These are phyloP conservation scores for Orbilia quercus DNA, from an alignment of 2,329 filamentous ascomycete species.

Conservation along the genomic window DNA sequence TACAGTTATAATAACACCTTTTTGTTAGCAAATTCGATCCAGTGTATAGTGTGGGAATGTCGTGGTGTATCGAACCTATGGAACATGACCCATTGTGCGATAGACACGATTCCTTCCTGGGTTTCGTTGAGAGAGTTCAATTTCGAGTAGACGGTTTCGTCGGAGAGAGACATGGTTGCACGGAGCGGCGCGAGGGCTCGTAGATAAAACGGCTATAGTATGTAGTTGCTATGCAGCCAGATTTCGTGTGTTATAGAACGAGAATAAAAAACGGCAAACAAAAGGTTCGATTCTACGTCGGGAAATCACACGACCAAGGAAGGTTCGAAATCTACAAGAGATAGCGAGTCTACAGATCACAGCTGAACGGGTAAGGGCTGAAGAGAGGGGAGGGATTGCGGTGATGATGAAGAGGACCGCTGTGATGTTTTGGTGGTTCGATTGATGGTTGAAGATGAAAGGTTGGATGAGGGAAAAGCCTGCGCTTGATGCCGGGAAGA, in stretches of 20 bases:
- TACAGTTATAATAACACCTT: conserved; percentile 4
- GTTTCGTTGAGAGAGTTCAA: conserved; percentile 95
- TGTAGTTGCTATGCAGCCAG: too few species aligned
- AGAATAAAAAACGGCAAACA: neutral
- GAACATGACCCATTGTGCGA: conserved; percentile 99
- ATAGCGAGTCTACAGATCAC: conserved; percentile 29
- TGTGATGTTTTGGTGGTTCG: conserved; percentile 13
- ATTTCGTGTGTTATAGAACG: neutral
- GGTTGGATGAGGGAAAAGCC: conserved; percentile 38
- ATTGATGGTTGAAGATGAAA: too few species aligned
- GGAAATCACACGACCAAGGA: conserved; percentile 45
- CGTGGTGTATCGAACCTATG: conserved; percentile 75
- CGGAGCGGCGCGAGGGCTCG: neutral
- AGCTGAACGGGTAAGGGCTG: neutral
- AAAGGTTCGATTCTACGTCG: conserved; percentile 31
- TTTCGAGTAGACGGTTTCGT: conserved; percentile 94
- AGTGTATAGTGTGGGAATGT: conserved; percentile 19
- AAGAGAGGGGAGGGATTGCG: neutral
- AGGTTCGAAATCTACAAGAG: conserved; percentile 5
- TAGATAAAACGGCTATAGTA: too few species aligned
- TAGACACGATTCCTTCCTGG: conserved; percentile 94
- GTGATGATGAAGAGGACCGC: conserved; percentile 1
- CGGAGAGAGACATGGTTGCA: conserved; percentile 84
- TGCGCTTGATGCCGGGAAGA: conserved; percentile 34
- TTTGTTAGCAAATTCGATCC: conserved; percentile 7